phyloP scores from a whole-genome alignment of 148 eudicot species.

The Gaultheria prostrata region DNA sequence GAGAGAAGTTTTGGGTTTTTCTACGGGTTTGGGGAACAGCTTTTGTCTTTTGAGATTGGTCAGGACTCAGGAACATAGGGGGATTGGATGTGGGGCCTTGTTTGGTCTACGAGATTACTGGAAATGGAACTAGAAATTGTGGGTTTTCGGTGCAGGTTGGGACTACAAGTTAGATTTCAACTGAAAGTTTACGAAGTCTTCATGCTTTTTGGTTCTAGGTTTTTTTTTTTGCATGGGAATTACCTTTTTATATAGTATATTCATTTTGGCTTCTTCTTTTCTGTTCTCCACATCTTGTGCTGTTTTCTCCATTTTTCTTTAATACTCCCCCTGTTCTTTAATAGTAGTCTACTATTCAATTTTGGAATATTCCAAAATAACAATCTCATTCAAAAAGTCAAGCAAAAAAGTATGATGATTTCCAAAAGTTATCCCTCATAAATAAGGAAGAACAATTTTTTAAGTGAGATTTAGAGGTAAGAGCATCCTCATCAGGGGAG shows the following conservation, averaged over 20 bases:
- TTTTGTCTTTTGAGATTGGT: constrained; percentile 20
- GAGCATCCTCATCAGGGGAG: no score
- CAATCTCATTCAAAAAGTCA: no score
- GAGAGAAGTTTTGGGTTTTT: constrained; percentile 12
- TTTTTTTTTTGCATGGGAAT: background rate
- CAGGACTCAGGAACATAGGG: constrained; percentile 14
- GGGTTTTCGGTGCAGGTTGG: constrained; percentile 6
- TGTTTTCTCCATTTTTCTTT: background rate
- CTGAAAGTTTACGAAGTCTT: constrained; percentile 19
- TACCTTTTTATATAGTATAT: background rate
- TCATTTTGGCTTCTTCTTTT: background rate
- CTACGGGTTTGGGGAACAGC: constrained; percentile 20
- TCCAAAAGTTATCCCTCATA: no score
- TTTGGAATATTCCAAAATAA: no score
- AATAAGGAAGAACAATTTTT: no score
- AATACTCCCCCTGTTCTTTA: no score
- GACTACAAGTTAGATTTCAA: constrained; percentile 32
- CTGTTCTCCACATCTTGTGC: background rate
- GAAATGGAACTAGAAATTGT: constrained; percentile 17
- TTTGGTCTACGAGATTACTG: background rate
- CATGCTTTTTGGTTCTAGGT: constrained; percentile 7
- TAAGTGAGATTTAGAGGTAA: no score
- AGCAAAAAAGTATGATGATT: no score
- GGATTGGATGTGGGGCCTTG: constrained; percentile 8
- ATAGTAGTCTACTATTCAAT: no score